These are phyloP conservation scores for Blastobotrys petasosporus DNA, from an alignment of 1,139 yeast genomes.

Conservation along the genomic window DNA sequence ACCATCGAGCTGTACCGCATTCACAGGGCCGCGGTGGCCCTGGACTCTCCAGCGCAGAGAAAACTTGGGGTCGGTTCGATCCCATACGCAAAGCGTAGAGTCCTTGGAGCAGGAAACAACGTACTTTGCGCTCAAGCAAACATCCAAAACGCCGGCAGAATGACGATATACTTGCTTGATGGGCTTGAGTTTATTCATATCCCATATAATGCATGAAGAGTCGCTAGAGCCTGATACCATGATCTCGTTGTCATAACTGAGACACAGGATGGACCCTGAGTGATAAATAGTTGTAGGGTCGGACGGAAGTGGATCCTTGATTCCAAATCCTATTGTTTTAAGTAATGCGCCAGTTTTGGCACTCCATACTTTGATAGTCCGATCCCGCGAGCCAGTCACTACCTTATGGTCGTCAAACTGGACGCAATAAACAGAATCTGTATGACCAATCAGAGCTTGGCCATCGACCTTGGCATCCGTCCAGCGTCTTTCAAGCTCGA, in stretches of 20 bases:
- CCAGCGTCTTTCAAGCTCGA: conserved; percentile 31
- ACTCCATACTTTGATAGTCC: conserved; percentile 34
- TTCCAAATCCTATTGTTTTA: conserved; percentile 21
- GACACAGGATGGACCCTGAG: conserved; percentile 33
- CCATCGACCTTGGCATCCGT: conserved; percentile 21
- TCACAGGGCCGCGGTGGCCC: conserved; percentile 36
- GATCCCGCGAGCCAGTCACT: conserved; percentile 36
- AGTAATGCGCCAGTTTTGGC: conserved; percentile 25
- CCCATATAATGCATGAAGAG: conserved; percentile 33
- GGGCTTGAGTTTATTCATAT: conserved; percentile 24
- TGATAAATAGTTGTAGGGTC: conserved; percentile 21
- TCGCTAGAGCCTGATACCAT: conserved; percentile 37
- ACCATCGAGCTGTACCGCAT: conserved; percentile 29
- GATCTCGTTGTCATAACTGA: conserved; percentile 30
- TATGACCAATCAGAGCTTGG: conserved; percentile 30
- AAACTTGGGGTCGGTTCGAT: conserved; percentile 20
- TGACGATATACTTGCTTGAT: conserved; percentile 27
- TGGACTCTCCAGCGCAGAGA: conserved; percentile 18
- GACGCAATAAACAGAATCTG: conserved; percentile 36
- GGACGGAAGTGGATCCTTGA: background rate
- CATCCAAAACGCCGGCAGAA: conserved; percentile 31
- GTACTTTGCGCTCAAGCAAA: conserved; percentile 24
- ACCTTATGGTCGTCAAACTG: conserved; percentile 30
- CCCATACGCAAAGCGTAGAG: conserved; percentile 30
- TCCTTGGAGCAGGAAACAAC: conserved; percentile 35